Percentiles rank a stretch among this genome's conserved stretches.
Conservation (phyloP, 23 red algal species). For the Gracilaria vermiculophylla region DNA sequence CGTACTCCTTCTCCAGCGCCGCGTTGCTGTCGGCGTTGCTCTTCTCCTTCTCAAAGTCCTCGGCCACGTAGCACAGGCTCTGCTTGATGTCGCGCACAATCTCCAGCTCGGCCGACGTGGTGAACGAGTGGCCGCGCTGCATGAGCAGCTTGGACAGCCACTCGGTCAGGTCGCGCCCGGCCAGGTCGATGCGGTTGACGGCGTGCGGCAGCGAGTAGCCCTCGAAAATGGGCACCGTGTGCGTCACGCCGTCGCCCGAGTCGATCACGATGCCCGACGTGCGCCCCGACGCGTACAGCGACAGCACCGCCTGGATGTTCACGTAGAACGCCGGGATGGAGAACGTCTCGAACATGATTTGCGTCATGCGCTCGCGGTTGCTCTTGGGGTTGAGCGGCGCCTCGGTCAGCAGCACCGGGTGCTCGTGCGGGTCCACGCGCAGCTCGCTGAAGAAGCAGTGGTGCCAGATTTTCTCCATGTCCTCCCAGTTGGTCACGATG, state of each 20-base stretch:
- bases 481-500: slow-evolving; percentile 99
- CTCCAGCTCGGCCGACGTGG: slow-evolving; percentile 97
- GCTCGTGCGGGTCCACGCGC: slow-evolving; percentile 93
- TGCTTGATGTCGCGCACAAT: slow-evolving; percentile 99
- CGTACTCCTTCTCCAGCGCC: slow-evolving; percentile 97
- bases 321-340: slow-evolving; percentile 98
- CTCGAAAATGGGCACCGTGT: slow-evolving; percentile 99
- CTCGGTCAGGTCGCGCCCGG: slow-evolving; percentile 90
- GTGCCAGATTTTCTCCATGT: slow-evolving; percentile 99
- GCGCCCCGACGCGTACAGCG: slow-evolving; percentile 96
- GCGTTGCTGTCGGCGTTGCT: slow-evolving; percentile 63
- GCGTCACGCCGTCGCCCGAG: slow-evolving; percentile 99
- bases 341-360: slow-evolving; percentile 99
- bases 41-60: slow-evolving; percentile 93
- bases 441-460: slow-evolving; percentile 96
- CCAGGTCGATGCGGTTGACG: slow-evolving; percentile 91
- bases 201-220: slow-evolving; percentile 99
- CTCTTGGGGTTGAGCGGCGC: slow-evolving; percentile 97
- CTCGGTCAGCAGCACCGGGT: slow-evolving; percentile 93
- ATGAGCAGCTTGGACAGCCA: slow-evolving; percentile 91
- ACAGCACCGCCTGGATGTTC: slow-evolving; percentile 97
- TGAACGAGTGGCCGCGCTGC: slow-evolving; percentile 95
- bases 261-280: slow-evolving; percentile 97
- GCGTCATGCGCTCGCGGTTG: slow-evolving; percentile 94
- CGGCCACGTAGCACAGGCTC: slow-evolving; percentile 90